These are phyloP conservation scores for Quercus cerris DNA, from an alignment of 306 rosid species.

Conservation along the genomic window DNA sequence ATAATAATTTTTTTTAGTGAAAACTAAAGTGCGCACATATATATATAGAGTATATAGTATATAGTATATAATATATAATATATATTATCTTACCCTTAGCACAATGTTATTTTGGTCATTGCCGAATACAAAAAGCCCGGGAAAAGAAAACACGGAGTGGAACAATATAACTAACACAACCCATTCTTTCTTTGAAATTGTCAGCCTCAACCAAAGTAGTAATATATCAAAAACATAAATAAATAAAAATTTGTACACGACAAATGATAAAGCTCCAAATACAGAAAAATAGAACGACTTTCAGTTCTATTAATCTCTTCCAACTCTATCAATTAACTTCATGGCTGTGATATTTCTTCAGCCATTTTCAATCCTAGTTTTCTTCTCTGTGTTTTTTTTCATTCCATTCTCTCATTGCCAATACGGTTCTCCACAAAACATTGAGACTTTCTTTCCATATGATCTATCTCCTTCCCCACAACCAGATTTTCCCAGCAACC, in stretches of 20 bases:
- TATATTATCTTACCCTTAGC: no score
- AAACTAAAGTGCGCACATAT: no score
- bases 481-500: background rate
- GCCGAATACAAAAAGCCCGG: slow-evolving; percentile 4
- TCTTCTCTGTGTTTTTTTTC: slow-evolving; percentile 23
- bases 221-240: slow-evolving; percentile 5
- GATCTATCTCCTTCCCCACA: slow-evolving; percentile 27
- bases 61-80: no score
- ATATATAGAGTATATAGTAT: no score
- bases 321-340: slow-evolving; percentile 17
- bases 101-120: slow-evolving; percentile 17
- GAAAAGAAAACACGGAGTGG: slow-evolving; percentile 3
- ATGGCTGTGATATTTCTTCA: slow-evolving; percentile 35
- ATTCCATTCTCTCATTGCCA: slow-evolving; percentile 36
- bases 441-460: slow-evolving; percentile 62
- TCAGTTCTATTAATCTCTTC: slow-evolving; percentile 8
- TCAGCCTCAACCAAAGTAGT: slow-evolving; percentile 38
- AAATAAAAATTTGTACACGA: slow-evolving; percentile 2
- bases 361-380: slow-evolving; percentile 14
- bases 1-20: no score
- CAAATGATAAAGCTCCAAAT: slow-evolving; percentile 22
- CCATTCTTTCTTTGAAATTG: slow-evolving; percentile 44
- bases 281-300: slow-evolving; percentile 20
- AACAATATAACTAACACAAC: slow-evolving; percentile 21
- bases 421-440: slow-evolving; percentile 44